Percentiles rank a stretch among this genome's conserved stretches.
Conservation (phyloP, 129 eudicot species). For the Arctium minus region DNA sequence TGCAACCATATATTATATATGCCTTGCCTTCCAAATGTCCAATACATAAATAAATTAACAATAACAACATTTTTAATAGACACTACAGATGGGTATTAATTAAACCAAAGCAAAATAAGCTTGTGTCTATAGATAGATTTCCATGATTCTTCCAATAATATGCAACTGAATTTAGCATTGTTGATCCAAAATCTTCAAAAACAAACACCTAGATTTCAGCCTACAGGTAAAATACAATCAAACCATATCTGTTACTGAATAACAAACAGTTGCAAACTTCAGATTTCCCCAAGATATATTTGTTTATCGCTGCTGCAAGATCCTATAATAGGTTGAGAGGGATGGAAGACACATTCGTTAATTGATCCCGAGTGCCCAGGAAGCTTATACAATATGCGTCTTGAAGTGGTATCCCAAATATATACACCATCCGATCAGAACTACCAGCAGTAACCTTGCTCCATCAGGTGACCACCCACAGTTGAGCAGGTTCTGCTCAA, state of each 20-base stretch:
- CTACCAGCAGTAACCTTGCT: constrained; percentile 95
- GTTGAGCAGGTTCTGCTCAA: constrained; percentile 83
- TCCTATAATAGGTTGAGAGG: constrained; percentile 73
- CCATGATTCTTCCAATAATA: background rate
- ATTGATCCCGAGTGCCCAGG: constrained; percentile 95
- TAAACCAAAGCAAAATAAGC: too few relatives aligned
- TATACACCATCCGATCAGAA: constrained; percentile 47
- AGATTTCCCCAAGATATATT: constrained; percentile 90
- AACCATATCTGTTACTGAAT: background rate
- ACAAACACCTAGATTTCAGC: background rate
- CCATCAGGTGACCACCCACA: constrained; percentile 96
- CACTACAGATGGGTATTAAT: too few relatives aligned
- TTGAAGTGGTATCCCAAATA: constrained; percentile 85
- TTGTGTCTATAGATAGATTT: background rate
- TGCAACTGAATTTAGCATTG: background rate
- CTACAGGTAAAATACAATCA: background rate
- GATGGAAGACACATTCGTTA: constrained; percentile 85
- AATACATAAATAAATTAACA: too few relatives aligned
- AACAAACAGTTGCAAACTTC: background rate
- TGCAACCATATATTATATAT: too few relatives aligned
- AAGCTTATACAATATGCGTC: constrained; percentile 75
- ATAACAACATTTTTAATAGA: too few relatives aligned
- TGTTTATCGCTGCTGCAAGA: constrained; percentile 96
- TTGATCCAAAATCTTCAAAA: background rate
- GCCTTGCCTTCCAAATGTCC: too few relatives aligned